A percentile compares a stretch with the other conserved stretches of the same genome.
Evolutionary conservation across 768 basidiomycete species (phyloP).

Genomic region (Cubamyces lactineus): DNA sequence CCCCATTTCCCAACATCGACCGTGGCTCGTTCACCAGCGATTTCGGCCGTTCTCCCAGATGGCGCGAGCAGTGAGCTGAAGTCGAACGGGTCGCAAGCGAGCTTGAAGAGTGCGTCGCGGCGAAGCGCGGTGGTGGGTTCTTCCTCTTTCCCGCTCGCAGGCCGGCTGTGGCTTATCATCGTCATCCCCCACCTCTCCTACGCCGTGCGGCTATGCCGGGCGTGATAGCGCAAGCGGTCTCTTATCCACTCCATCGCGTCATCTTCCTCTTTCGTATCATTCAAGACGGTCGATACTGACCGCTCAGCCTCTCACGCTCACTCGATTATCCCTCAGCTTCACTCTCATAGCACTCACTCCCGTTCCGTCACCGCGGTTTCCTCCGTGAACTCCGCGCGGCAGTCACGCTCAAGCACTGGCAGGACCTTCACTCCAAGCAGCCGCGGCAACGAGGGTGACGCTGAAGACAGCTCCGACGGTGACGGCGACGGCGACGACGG

Average conservation of each 20-base stretch:
- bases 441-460: conserved; percentile 26
- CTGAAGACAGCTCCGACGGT: conserved; percentile 22
- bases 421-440: conserved; percentile 22
- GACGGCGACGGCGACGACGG: conserved; percentile 39
- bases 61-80: conserved; percentile 1
- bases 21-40: neutral
- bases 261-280: conserved; percentile 21
- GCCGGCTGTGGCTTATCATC: conserved; percentile 12
- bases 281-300: conserved; percentile 18
- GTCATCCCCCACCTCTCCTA: neutral
- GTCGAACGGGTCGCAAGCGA: neutral
- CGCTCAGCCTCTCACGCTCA: conserved; percentile 9
- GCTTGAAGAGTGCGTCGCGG: neutral
- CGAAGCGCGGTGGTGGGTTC: conserved; percentile 12
- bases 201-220: neutral
- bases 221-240: conserved; percentile 22
- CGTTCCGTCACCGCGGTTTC: neutral
- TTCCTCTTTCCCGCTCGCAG: neutral
- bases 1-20: conserved; percentile 7
- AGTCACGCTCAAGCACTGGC: conserved; percentile 15
- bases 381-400: conserved; percentile 17
- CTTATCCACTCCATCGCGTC: conserved; percentile 26
- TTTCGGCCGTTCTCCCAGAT: neutral
- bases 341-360: neutral
- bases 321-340: neutral